Conservation (phyloP, 2,329 filamentous ascomycete species). For the Neonectria coccinea region DNA sequence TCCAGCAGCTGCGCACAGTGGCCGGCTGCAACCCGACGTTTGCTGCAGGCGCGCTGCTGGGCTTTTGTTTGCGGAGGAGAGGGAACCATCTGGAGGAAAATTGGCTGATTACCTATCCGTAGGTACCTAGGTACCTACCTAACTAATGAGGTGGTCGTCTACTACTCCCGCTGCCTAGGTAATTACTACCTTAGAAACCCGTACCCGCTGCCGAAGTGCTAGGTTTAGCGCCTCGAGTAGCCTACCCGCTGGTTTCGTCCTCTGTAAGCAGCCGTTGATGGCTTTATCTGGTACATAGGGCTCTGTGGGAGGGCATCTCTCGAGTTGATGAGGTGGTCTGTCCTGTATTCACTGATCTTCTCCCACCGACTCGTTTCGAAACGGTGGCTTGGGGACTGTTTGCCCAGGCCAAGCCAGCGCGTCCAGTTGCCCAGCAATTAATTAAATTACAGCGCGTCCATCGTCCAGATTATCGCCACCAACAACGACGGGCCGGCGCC, state of each 20-base stretch:
- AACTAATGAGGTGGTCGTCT: no score
- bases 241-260: no score
- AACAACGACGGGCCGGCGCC: slow-evolving; percentile 6
- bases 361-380: background rate
- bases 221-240: no score
- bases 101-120: no score
- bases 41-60: background rate
- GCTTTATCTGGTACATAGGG: background rate
- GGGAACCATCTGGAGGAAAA: no score
- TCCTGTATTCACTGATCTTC: slow-evolving; percentile 2
- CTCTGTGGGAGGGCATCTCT: background rate
- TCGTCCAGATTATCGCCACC: slow-evolving; percentile 16
- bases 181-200: no score
- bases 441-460: slow-evolving; percentile 5
- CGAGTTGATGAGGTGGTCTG: background rate
- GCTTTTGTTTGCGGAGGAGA: no score
- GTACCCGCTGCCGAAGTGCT: no score
- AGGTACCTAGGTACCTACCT: no score
- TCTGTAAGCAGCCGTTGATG: background rate
- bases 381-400: slow-evolving; percentile 9
- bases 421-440: slow-evolving; percentile 4
- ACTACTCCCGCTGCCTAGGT: no score
- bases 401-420: background rate
- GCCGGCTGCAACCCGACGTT: background rate
- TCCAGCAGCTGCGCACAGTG: background rate